These are phyloP conservation scores for Pseudogymnoascus pannorum DNA, from an alignment of 2,329 filamentous ascomycete species.

Conservation along the genomic window DNA sequence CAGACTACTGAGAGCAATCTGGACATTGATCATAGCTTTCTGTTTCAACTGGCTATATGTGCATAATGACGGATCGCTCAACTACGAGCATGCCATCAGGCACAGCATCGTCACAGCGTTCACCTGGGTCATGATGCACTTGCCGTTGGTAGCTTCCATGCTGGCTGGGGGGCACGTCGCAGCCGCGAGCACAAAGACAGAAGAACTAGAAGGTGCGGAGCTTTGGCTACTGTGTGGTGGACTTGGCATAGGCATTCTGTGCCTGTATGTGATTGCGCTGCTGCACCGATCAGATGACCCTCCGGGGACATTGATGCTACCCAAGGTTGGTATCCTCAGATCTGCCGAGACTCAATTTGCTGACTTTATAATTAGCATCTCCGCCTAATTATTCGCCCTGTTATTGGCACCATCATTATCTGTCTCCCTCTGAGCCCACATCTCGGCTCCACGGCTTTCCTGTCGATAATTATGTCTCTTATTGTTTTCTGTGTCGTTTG, in stretches of 20 bases:
- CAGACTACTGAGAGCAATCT: slow-evolving; percentile 39
- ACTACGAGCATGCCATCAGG: slow-evolving; percentile 38
- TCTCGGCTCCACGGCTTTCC: slow-evolving; percentile 31
- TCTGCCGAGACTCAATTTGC: neutral
- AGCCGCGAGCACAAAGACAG: slow-evolving; percentile 32
- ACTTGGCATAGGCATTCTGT: slow-evolving; percentile 38
- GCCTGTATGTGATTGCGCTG: slow-evolving; percentile 36
- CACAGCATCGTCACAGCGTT: slow-evolving; percentile 35
- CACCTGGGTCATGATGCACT: slow-evolving; percentile 38
- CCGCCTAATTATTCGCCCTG: slow-evolving; percentile 18
- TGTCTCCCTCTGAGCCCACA: slow-evolving; percentile 30
- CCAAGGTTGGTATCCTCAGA: slow-evolving; percentile 12
- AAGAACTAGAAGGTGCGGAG: slow-evolving; percentile 36
- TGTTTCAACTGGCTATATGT: slow-evolving; percentile 45
- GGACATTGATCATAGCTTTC: slow-evolving; percentile 42
- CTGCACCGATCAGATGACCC: slow-evolving; percentile 35
- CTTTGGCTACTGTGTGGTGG: slow-evolving; percentile 42
- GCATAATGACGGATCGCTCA: slow-evolving; percentile 39
- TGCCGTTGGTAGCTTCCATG: slow-evolving; percentile 39
- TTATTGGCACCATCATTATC: slow-evolving; percentile 32
- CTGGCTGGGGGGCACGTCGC: slow-evolving; percentile 41
- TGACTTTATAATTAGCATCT: slow-evolving; percentile 12
- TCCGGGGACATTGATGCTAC: slow-evolving; percentile 18
- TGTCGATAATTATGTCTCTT: slow-evolving; percentile 37
- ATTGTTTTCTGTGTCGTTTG: slow-evolving; percentile 37